Evolutionary conservation across 129 eudicot species (phyloP), one percentile per base, ranked within the genome.

Genomic region (Lactuca saligna): DNA sequence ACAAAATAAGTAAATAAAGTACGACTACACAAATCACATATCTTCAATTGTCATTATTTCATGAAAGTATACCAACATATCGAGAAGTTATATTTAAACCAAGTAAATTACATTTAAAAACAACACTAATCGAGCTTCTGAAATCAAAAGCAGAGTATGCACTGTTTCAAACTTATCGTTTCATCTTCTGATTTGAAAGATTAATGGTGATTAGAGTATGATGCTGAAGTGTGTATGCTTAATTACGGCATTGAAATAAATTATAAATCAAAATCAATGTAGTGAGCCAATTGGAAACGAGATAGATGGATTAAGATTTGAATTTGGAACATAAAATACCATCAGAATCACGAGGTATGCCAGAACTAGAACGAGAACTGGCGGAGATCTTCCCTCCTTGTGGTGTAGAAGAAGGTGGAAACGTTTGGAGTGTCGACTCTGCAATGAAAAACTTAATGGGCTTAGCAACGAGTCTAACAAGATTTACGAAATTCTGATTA

Each of bases 321-420:
- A 59, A 37, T 35, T 61, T n/a, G 54, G 57, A 34, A 56, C 8
- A 66, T 66, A 12, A 46, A n/a, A 42, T 84, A 91, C 98, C 95
- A 70, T 88, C 95, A 5, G 91, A 91, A 86, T 86, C 96, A 11
- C 83, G 91, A 62, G 98, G 91, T 1, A 87, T 89, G 7, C 87
- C 79, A 62, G 96, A 57, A 53, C 75, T 83, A 7, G 79, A 89
- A 7, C 87, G 77, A 62, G 96, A 57, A 53, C 75, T 83, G 8
- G 79, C 81, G 10, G 86, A 54, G 53, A 91, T 91, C 87, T 88
- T 91, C 25, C 98, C 96, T 15, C 98, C 96, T 15, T 80, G 88
- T 5, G 88, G 56, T 41, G 82, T 82, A 8, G 96, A 73, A 8
- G 96, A 73, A 33, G 97, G 97, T 37, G 91, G 90, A 80, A 85